Base-by-base conservation (phyloP, 2,329 filamentous ascomycete species). In the Pseudopithomyces maydicus region DNA sequence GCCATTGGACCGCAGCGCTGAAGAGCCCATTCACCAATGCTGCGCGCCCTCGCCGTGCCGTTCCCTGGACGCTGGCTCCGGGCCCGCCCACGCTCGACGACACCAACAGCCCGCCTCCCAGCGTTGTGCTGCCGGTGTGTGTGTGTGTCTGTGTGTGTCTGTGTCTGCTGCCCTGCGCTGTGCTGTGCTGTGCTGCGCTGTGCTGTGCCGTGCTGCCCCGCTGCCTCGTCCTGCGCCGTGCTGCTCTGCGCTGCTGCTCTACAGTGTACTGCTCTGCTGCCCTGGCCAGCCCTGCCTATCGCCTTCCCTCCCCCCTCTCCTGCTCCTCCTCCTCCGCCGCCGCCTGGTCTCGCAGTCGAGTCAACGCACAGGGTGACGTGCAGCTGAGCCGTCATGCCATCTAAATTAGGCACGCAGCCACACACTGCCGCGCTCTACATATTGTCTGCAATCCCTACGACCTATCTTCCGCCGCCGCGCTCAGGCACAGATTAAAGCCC, bases 381-480 rank as follows among this genome's bases (percentile, higher is more conserved):
- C 51, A 38, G 26, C 26, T 43, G 35, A 52, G 49, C 39, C 50
- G 20, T 47, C 45, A 14, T 19, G 33, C 35, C 20, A 43, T 56
- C 62, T 65, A 65, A 57, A 59, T 65, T 65, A 61, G 58, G 62
- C 58, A 58, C 55, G 45, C 61, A 56, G 57, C 51, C 42, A 55
- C 42, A 19, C 50, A 47, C 52, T 43, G 39, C 29, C 45, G 42
- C 45, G 41, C 39, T 29, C 20, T 36, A 54, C 15, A 45, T 55
- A 44, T 35, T 52, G 47, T 52, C 33, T 51, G 26, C 35, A 19
- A 54, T 50, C 42, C 46, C 55, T 44, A 35, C 55, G 53, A 52
- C 41, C 49, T 50, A 49, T 36, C 38, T 43, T 56, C 51, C 55
- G 52, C 53, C 32, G 39, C 22, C 23, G 47, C 45, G 22, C n/a